phyloP scores from a whole-genome alignment of 2,329 filamentous ascomycete genomes.

The Paecilomyces formosus region DNA sequence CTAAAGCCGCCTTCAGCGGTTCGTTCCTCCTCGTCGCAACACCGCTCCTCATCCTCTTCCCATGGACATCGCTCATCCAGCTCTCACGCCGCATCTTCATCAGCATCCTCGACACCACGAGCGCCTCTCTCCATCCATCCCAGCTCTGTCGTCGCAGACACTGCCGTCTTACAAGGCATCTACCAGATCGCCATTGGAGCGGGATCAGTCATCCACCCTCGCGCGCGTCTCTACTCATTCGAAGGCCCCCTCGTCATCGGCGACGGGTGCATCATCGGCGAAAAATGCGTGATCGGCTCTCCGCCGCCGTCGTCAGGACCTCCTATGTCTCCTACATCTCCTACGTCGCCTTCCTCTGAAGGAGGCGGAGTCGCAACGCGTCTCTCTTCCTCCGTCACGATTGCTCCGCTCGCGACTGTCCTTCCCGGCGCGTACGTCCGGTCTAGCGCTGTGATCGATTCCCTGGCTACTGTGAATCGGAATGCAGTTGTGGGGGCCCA shows the following conservation, averaged over 20 bases:
- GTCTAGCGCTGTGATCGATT: constrained; percentile 36
- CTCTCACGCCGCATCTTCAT: constrained; percentile 10
- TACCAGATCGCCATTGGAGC: constrained; percentile 72
- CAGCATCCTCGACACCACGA: constrained; percentile 18
- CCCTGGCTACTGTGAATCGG: constrained; percentile 31
- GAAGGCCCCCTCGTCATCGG: constrained; percentile 74
- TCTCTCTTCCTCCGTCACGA: constrained; percentile 30
- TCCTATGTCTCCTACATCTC: constrained; percentile 3
- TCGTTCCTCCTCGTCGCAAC: not conserved
- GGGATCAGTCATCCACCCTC: constrained; percentile 78
- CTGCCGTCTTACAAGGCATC: constrained; percentile 48
- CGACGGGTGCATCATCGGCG: constrained; percentile 72
- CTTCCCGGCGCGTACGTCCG: constrained; percentile 32
- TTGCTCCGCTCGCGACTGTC: constrained; percentile 31
- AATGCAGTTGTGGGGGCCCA: constrained; percentile 41
- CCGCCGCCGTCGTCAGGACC: constrained; percentile 44
- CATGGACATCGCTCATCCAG: constrained; percentile 1
- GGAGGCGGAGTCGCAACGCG: constrained; percentile 15
- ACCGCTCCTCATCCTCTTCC: constrained; percentile 17
- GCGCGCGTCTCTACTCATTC: constrained; percentile 68
- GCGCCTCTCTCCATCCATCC: constrained; percentile 30
- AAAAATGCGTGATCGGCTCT: constrained; percentile 45
- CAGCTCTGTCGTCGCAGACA: constrained; percentile 32
- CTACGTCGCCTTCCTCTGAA: constrained; percentile 3
- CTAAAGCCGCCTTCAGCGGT: constrained; percentile 21